Conservation (phyloP, 176 grass and related monocot species). For the Otatea glauca region DNA sequence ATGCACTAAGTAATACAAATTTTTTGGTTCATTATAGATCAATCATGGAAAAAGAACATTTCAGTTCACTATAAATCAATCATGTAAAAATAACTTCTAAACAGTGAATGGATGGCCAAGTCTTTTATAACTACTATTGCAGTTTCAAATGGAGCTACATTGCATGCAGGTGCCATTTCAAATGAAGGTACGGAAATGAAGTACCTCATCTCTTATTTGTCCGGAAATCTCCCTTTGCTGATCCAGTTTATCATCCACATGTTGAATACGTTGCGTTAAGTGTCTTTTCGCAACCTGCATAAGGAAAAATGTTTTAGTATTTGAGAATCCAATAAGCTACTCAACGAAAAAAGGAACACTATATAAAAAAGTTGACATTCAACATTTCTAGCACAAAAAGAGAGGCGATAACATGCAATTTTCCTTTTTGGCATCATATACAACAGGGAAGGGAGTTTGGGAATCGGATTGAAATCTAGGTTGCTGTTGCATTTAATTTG, state of each 20-base stretch:
- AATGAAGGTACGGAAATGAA: background rate
- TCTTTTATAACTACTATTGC: background rate
- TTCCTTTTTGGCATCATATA: background rate
- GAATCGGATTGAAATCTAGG: background rate
- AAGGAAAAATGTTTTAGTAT: background rate
- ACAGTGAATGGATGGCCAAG: background rate
- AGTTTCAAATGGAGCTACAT: background rate
- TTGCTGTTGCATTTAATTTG: background rate
- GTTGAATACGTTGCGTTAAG: conserved; percentile 75
- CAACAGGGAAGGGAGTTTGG: background rate
- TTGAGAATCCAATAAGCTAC: background rate
- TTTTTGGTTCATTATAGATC: background rate
- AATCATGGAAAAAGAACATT: background rate
- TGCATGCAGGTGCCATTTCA: too few relatives aligned
- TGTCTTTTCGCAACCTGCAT: conserved; percentile 75
- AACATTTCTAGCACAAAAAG: background rate
- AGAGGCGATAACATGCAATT: background rate
- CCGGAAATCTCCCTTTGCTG: conserved; percentile 77
- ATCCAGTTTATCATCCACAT: conserved; percentile 81
- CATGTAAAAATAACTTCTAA: background rate
- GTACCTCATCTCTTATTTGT: conserved; percentile 74
- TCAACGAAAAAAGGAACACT: background rate
- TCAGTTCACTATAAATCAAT: background rate
- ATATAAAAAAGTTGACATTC: background rate
- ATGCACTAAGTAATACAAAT: background rate